Conservation (phyloP, 2,329 filamentous ascomycete genomes). For the Cladosporium sphaerospermum region DNA sequence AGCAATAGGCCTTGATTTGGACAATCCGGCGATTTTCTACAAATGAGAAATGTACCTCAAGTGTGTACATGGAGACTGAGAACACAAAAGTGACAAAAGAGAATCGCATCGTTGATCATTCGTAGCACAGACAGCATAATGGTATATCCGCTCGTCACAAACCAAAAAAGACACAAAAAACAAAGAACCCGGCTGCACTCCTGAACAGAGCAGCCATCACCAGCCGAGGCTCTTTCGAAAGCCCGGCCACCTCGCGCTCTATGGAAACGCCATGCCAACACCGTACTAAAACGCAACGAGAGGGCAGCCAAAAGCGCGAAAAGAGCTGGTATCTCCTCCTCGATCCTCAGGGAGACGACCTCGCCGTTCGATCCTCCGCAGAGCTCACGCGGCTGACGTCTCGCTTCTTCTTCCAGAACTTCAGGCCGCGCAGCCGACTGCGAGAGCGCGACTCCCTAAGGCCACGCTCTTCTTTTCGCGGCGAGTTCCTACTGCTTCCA, state of each 20-base stretch:
- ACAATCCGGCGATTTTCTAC: too few species aligned
- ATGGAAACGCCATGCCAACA: not conserved
- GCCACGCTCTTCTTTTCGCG: slow-evolving; percentile 7
- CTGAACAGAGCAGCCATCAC: too few species aligned
- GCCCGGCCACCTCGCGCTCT: not conserved
- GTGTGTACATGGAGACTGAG: not conserved
- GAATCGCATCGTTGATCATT: slow-evolving; percentile 12
- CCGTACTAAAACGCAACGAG: not conserved
- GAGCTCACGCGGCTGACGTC: slow-evolving; percentile 13
- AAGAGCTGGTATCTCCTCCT: not conserved
- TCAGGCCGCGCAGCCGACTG: slow-evolving; percentile 30
- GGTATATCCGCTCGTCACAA: slow-evolving; percentile 12
- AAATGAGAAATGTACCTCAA: too few species aligned
- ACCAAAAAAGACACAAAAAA: not conserved
- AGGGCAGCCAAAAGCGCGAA: not conserved
- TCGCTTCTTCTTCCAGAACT: slow-evolving; percentile 32
- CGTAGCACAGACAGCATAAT: slow-evolving; percentile 11
- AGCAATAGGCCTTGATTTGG: too few species aligned
- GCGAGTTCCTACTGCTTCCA: not conserved
- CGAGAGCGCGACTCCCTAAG: slow-evolving; percentile 29
- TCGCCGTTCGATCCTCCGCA: not conserved
- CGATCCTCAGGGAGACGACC: not conserved
- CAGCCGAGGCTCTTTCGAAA: too few species aligned
- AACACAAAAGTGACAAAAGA: not conserved
- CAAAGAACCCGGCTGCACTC: not conserved